phyloP scores from a whole-genome alignment of 257 asterid genomes.

The Echites panduratus region DNA sequence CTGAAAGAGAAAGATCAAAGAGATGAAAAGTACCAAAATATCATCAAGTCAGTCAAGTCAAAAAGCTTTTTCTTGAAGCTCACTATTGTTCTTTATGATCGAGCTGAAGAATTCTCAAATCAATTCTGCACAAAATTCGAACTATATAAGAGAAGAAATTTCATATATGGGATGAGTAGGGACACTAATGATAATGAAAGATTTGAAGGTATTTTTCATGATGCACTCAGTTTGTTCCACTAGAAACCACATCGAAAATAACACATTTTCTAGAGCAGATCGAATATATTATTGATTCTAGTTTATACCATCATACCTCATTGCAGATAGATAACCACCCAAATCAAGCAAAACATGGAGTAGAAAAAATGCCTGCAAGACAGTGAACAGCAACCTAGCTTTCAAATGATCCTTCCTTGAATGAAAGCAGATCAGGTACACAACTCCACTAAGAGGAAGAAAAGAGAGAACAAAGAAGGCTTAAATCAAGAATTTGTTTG shows the following conservation, averaged over 20 bases:
- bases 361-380: neutral
- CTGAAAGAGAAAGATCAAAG: neutral
- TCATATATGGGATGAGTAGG: neutral
- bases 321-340: neutral
- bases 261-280: too few relatives aligned
- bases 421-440: neutral
- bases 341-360: neutral
- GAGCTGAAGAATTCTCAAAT: neutral
- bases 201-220: too few relatives aligned
- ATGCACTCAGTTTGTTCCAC: neutral
- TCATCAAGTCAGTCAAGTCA: neutral
- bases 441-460: neutral
- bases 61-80: neutral
- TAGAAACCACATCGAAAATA: neutral
- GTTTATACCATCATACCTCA: neutral
- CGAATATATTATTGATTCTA: neutral
- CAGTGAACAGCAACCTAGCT: neutral
- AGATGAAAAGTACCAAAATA: neutral
- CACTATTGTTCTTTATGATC: neutral
- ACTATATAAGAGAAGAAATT: neutral
- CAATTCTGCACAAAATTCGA: neutral
- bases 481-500: neutral
- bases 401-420: too few relatives aligned
- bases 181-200: neutral
- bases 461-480: neutral